phyloP scores from a whole-genome alignment of 1,139 yeast genomes.

The Nematodospora anomalae region DNA sequence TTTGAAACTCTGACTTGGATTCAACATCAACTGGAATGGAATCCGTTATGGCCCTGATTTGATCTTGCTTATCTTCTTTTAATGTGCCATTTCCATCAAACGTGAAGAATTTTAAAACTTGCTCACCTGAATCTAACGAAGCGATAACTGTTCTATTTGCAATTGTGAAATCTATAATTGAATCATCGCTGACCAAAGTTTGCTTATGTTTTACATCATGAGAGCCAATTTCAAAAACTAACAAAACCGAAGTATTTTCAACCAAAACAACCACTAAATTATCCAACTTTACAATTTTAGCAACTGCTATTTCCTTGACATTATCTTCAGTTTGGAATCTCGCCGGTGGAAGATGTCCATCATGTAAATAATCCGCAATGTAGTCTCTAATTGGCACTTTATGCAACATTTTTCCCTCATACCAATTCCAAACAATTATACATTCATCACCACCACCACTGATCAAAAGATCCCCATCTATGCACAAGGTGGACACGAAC shows the following conservation, averaged over 20 bases:
- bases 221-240: slow-evolving; percentile 40
- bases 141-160: slow-evolving; percentile 35
- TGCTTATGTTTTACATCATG: slow-evolving; percentile 26
- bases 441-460: slow-evolving; percentile 92
- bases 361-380: slow-evolving; percentile 51
- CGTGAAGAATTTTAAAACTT: slow-evolving; percentile 28
- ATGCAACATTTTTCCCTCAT: slow-evolving; percentile 43
- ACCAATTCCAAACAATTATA: slow-evolving; percentile 82
- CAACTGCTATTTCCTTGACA: slow-evolving; percentile 53
- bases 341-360: slow-evolving; percentile 64
- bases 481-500: slow-evolving; percentile 65
- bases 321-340: slow-evolving; percentile 60
- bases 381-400: slow-evolving; percentile 50
- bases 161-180: slow-evolving; percentile 30
- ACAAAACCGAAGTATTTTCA: slow-evolving; percentile 56
- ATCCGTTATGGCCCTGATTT: slow-evolving; percentile 16
- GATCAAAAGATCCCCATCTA: slow-evolving; percentile 49
- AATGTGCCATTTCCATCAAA: slow-evolving; percentile 18
- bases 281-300: slow-evolving; percentile 40
- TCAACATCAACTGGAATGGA: slow-evolving; percentile 35
- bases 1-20: slow-evolving; percentile 50
- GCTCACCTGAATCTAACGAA: slow-evolving; percentile 45
- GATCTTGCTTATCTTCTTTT: slow-evolving; percentile 3
- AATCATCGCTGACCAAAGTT: slow-evolving; percentile 23
- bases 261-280: slow-evolving; percentile 46